Conservation (phyloP, 2,329 filamentous ascomycete genomes). For the Fusarium duplospermum region DNA sequence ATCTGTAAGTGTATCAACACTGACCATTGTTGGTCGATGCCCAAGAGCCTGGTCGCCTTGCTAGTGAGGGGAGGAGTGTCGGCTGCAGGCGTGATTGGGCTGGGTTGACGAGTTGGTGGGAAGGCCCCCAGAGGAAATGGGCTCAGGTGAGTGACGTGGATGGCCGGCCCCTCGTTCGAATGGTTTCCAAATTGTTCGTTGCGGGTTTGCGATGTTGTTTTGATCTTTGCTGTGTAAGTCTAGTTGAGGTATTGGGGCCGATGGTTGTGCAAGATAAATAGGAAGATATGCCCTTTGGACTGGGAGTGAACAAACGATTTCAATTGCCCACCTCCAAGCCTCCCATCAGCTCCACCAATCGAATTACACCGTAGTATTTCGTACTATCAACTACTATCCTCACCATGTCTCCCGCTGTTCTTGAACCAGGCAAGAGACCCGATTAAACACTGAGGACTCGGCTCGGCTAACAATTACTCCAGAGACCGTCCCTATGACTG, state of each 20-base stretch:
- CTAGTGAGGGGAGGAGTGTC: constrained; percentile 1
- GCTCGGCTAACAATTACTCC: not conserved
- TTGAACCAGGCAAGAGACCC: not conserved
- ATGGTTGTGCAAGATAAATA: not conserved
- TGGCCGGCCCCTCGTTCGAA: constrained; percentile 12
- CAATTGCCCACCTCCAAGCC: not conserved
- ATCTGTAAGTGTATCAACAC: constrained; percentile 6
- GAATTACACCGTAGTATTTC: not conserved
- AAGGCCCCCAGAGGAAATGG: not conserved
- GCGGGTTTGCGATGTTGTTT: not conserved
- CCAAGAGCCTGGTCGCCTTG: constrained; percentile 19
- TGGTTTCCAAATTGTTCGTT: constrained; percentile 14
- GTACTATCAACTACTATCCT: not conserved
- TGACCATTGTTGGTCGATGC: constrained; percentile 2
- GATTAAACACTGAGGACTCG: too few species aligned
- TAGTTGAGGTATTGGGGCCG: not conserved
- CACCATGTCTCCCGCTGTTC: not conserved
- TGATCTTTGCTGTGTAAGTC: not conserved
- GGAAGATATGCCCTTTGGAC: not conserved
- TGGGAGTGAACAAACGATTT: not conserved
- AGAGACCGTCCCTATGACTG: not conserved
- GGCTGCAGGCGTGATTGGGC: constrained; percentile 30
- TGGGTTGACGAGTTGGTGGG: constrained; percentile 11
- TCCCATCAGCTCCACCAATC: not conserved
- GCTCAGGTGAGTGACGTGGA: constrained; percentile 11